Evolutionary conservation across 257 asterid genomes (phyloP).

Genomic region (Capsicum baccatum): DNA sequence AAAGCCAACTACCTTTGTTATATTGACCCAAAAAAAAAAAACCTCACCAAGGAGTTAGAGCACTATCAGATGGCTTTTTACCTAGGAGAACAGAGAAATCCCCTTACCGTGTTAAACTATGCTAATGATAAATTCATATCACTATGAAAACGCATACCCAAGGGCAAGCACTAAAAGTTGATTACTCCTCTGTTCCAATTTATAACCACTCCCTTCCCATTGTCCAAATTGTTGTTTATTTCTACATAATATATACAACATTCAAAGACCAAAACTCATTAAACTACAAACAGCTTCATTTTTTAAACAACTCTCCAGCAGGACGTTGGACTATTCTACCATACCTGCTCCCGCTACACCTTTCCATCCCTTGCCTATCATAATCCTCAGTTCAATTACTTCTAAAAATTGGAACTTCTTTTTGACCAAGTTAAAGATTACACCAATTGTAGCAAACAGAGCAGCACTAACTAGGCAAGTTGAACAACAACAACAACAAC

Average conservation of each 20-base stretch:
- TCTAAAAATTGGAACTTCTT: background rate
- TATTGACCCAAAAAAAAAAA: background rate
- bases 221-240: background rate
- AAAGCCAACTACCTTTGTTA: background rate
- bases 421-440: background rate
- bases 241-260: background rate
- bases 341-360: background rate
- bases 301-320: background rate
- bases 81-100: background rate
- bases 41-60: background rate
- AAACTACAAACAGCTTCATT: background rate
- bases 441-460: background rate
- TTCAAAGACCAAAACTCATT: background rate
- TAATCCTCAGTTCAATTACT: background rate
- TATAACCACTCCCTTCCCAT: background rate
- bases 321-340: background rate
- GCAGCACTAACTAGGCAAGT: background rate
- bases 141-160: background rate
- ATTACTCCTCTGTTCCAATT: background rate
- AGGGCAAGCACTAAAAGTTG: background rate
- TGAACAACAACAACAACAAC: no score
- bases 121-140: constrained; percentile 5
- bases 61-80: background rate
- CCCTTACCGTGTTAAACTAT: background rate
- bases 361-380: background rate